Base-by-base conservation (phyloP, 192 early-diverging fungal species). In the Oehlia diaphana region DNA sequence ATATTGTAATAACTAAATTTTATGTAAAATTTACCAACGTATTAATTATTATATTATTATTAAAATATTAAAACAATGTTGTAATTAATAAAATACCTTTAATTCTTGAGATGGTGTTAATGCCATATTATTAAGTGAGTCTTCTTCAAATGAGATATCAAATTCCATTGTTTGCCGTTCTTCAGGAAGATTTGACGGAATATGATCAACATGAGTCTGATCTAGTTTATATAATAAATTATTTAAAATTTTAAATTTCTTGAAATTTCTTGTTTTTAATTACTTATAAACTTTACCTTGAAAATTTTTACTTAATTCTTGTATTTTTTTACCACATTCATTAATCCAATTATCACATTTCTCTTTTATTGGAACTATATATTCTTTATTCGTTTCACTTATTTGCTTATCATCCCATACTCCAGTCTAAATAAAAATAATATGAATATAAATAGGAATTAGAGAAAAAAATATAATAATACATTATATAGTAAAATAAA, bases 401-500 rank as follows among this genome's bases (percentile, higher is more conserved):
- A 85, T 39, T 10, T 79, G 81, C 5, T 74, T 80, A 14, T 65
- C 62, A 19, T 74, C 65, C 84, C 84, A 85, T 23, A 85, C 64
- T 33, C 82, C 84, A 9, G 84, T 85, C 84, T 85, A 71, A 72
- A 14, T 39, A 69, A 62, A 74, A 62, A 21, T 10, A 19, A 67
- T 72, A n/a, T 47, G 19, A 26, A 37, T 26, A 5, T 50, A 49
- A 8, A 72, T 9, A 23, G 67, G 4, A 23, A 42, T 10, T 65
- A 77, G 35, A 65, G 19, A 44, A 67, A 49, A 44, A 67, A 49
- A 50, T 39, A 39, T 19, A 62, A 37, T 7, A 35, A 10, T 26
- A 12, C 10, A 44, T 9, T 9, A 9, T 9, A 44, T 19, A 63
- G 9, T 16, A 35, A 9, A 62, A 58, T 33, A 9, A 58, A 10